Conservation (phyloP, 345 rosid genomes). For the Citrus medica region DNA sequence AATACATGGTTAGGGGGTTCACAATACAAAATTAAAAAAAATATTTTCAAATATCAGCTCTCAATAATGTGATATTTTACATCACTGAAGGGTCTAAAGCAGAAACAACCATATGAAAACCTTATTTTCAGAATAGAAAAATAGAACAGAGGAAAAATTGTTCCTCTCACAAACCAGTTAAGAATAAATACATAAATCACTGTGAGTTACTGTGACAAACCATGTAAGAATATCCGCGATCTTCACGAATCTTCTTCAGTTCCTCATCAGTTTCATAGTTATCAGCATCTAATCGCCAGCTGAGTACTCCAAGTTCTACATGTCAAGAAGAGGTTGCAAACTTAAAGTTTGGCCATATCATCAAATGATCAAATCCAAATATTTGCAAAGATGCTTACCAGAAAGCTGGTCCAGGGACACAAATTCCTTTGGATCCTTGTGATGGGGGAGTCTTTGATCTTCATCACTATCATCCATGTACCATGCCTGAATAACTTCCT, state of each 20-base stretch:
- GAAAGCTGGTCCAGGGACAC: conserved; percentile 73
- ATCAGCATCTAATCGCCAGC: conserved; percentile 94
- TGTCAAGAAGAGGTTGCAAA: conserved; percentile 1
- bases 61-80: background rate
- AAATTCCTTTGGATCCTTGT: conserved; percentile 76
- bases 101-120: background rate
- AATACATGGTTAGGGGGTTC: background rate
- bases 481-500: conserved; percentile 90
- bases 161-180: background rate
- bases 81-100: background rate
- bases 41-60: background rate
- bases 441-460: conserved; percentile 93
- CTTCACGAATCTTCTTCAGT: conserved; percentile 80
- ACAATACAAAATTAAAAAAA: background rate
- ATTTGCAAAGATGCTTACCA: conserved; percentile 27
- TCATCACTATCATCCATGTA: conserved; percentile 84
- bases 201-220: conserved; percentile 32
- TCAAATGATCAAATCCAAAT: background rate
- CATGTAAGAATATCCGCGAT: conserved; percentile 87
- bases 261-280: conserved; percentile 82
- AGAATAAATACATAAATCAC: background rate
- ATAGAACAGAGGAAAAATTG: background rate
- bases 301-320: conserved; percentile 82
- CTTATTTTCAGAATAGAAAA: background rate
- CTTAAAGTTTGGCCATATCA: background rate